These are phyloP conservation scores for Hanseniaspora lachancei DNA, from an alignment of 805 yeast species.

Conservation along the genomic window DNA sequence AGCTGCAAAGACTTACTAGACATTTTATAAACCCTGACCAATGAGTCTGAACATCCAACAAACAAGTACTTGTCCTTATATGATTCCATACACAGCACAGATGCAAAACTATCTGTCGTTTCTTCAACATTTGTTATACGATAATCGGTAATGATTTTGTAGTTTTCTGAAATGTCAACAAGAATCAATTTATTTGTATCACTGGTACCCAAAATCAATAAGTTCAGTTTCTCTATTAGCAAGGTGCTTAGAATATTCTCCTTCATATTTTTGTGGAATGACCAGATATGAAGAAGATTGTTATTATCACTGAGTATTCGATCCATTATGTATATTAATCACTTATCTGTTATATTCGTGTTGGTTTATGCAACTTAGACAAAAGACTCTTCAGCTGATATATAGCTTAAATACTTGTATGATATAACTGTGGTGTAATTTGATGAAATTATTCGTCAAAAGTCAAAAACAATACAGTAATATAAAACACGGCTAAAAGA, in stretches of 20 bases:
- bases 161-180: conserved; percentile 4
- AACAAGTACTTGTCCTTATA: conserved; percentile 43
- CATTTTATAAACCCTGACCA: conserved; percentile 75
- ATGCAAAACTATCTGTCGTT: neutral
- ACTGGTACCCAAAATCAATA: conserved; percentile 5
- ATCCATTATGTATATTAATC: neutral
- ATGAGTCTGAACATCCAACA: conserved; percentile 81
- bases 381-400: neutral
- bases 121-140: neutral
- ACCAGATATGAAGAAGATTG: conserved; percentile 10
- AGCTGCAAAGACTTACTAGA: conserved; percentile 15
- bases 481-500: no score
- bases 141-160: neutral
- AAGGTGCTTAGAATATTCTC: conserved; percentile 5
- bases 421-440: neutral
- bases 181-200: conserved; percentile 6
- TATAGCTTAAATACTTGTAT: neutral
- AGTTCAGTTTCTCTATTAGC: neutral
- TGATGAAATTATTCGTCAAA: neutral
- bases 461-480: neutral
- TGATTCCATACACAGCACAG: conserved; percentile 6
- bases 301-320: neutral
- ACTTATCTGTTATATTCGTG: neutral
- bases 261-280: neutral
- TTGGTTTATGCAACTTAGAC: neutral